These are phyloP conservation scores for Mortierella sp. DNA, from an alignment of 371 early-diverging fungal species.

Conservation along the genomic window DNA sequence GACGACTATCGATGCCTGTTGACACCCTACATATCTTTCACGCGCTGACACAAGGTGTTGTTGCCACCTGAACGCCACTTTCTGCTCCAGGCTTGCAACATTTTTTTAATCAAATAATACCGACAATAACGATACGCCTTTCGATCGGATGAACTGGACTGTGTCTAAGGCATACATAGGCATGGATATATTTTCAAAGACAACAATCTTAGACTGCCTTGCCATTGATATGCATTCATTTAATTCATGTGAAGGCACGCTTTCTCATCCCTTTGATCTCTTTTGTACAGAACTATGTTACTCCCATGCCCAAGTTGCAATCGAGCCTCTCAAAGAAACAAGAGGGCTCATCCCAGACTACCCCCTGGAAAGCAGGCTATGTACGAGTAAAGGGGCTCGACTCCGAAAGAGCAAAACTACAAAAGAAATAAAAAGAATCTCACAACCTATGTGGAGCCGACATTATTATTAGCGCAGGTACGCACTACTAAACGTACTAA, in stretches of 20 bases:
- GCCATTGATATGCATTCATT: background rate
- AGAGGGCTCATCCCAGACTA: background rate
- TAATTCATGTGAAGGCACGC: background rate
- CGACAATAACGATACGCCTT: background rate
- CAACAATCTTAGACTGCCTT: background rate
- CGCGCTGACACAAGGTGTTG: background rate
- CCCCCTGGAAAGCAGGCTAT: background rate
- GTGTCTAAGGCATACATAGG: background rate
- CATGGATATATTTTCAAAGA: background rate
- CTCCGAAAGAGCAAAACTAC: conserved; percentile 16
- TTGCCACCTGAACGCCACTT: background rate
- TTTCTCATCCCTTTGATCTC: background rate
- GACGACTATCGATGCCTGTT: background rate
- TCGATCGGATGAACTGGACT: background rate
- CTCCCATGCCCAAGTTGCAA: background rate
- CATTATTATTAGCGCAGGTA: background rate
- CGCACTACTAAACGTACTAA: background rate
- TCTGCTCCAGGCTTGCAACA: background rate
- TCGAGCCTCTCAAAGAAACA: background rate
- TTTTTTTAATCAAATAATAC: no score
- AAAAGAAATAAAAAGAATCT: background rate
- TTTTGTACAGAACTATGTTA: background rate
- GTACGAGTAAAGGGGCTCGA: background rate
- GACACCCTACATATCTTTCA: background rate
- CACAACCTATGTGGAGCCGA: background rate